Percentiles rank a stretch among this genome's conserved stretches.
Conservation (phyloP, 768 basidiomycete genomes). For the Boletus speciosus region DNA sequence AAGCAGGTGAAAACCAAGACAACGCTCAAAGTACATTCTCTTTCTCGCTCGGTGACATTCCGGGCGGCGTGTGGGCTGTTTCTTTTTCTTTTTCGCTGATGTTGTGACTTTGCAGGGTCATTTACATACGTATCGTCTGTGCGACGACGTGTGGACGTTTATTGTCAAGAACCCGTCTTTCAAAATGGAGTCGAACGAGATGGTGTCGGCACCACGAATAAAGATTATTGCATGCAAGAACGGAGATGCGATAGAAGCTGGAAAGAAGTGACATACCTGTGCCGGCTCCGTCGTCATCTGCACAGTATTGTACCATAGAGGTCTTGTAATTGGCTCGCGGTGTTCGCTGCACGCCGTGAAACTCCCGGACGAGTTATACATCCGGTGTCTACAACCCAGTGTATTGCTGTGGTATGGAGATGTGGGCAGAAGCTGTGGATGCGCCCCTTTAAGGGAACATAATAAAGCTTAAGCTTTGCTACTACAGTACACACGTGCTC, state of each 20-base stretch:
- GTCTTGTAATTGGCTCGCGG: conserved; percentile 23
- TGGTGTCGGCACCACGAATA: conserved; percentile 71
- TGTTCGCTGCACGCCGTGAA: background rate
- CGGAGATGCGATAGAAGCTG: conserved; percentile 80
- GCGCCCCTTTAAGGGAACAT: background rate
- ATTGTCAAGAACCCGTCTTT: conserved; percentile 90
- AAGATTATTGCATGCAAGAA: conserved; percentile 99
- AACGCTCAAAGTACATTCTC: conserved; percentile 68
- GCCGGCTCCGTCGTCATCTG: background rate
- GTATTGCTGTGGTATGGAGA: conserved; percentile 10
- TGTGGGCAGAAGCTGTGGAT: conserved; percentile 4
- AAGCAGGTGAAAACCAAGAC: conserved; percentile 96
- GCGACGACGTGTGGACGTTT: conserved; percentile 99
- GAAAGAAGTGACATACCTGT: conserved; percentile 57
- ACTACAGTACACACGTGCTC: conserved; percentile 21
- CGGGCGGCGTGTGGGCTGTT: background rate
- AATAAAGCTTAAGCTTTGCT: background rate
- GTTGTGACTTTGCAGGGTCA: conserved; percentile 57
- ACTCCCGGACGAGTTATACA: background rate
- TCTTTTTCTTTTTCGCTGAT: background rate
- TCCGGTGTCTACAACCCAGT: background rate
- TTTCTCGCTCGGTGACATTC: background rate
- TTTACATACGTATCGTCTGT: conserved; percentile 85
- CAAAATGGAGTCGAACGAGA: conserved; percentile 92
- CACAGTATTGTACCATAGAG: conserved; percentile 23